Evolutionary conservation across 2,329 filamentous ascomycete species (phyloP).

Genomic region (Akanthomyces muscarius): DNA sequence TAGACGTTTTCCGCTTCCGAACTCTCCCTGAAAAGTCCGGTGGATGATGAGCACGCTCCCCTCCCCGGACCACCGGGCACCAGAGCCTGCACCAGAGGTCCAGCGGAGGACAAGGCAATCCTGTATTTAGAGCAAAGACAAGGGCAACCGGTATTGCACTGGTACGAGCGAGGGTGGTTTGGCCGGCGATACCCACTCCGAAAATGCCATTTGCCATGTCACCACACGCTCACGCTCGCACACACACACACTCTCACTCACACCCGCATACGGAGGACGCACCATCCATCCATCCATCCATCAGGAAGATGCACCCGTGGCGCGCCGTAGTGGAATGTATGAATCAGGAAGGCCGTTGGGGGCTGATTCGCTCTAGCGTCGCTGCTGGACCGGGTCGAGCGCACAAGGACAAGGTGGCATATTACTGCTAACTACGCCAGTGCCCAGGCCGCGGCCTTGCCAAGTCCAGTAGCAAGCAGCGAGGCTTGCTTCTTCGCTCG

Average conservation of each 20-base stretch:
- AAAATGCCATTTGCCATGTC: not conserved
- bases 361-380: not conserved
- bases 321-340: not conserved
- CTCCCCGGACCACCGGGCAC: not conserved
- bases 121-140: not conserved
- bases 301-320: not conserved
- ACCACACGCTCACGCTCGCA: not conserved
- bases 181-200: not conserved
- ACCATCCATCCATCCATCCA: not conserved
- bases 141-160: not conserved
- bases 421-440: not conserved
- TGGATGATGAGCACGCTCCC: not conserved
- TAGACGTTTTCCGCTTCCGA: not conserved
- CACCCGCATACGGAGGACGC: not conserved
- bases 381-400: not conserved
- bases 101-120: not conserved
- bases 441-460: not conserved
- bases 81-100: not conserved
- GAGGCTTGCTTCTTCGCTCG: not conserved
- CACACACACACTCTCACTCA: not conserved
- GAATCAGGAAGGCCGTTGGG: constrained; percentile 15
- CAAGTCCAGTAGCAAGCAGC: not conserved
- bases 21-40: not conserved
- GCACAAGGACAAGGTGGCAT: constrained; percentile 5
- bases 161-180: not conserved